Conservation (phyloP, 257 asterid species). For the Ajuga chamaepitys region DNA sequence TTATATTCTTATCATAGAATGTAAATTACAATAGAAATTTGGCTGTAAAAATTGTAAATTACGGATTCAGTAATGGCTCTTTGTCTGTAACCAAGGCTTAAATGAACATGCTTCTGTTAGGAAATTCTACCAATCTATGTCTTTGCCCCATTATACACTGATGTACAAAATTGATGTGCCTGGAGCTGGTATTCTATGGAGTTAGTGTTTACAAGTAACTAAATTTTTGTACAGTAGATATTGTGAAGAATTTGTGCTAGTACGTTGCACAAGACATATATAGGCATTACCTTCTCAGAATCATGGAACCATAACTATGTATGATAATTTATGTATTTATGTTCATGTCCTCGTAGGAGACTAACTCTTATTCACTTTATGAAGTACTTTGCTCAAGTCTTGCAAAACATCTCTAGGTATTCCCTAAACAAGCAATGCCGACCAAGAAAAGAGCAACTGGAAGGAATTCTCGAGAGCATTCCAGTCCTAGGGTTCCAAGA, state of each 20-base stretch:
- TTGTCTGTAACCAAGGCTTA: neutral
- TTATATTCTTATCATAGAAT: neutral
- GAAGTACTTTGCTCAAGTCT: slow-evolving; percentile 13
- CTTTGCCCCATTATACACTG: neutral
- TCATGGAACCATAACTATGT: neutral
- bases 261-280: neutral
- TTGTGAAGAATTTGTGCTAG: neutral
- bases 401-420: slow-evolving; percentile 16
- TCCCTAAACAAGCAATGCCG: slow-evolving; percentile 48
- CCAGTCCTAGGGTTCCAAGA: slow-evolving; percentile 56
- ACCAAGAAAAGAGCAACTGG: slow-evolving; percentile 55
- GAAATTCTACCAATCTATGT: neutral
- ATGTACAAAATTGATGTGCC: neutral
- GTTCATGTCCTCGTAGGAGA: neutral
- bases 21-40: neutral
- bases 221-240: neutral
- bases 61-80: neutral
- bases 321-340: neutral
- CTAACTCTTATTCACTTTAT: neutral
- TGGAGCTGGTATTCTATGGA: neutral
- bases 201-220: neutral
- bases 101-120: neutral
- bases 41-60: neutral
- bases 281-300: neutral
- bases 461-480: slow-evolving; percentile 47